Evolutionary conservation across 1,139 yeast genomes (phyloP), one percentile per base, ranked within the genome.

Genomic region (Kodamaea derodonti): DNA sequence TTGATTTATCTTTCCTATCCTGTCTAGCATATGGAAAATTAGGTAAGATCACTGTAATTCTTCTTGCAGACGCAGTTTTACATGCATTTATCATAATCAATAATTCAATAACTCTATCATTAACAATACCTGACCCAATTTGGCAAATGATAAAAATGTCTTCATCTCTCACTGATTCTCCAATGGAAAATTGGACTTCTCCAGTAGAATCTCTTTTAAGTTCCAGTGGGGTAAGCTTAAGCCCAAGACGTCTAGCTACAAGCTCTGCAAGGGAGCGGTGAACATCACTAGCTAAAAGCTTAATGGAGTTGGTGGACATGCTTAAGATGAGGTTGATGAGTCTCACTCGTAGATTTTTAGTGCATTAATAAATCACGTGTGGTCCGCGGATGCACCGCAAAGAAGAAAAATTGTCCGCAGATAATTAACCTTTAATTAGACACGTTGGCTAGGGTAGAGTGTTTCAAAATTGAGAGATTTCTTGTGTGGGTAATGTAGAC

Each of bases 21-120:
- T 92, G 98, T 62, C 98, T 80, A 16, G 97, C 97, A 56, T 92
- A 92, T 3, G 97, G 97, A 65, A 90, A 92, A 60, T 84, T 86
- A 35, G 98, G 98, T 47, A 92, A 74, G 27, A 92, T 95, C 2
- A 95, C 97, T 1, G 97, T 88, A 58, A 92, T 87, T 47, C 96
- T 75, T 56, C 97, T 77, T 3, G 97, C 97, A 39, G 95, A 82
- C 3, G 97, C 98, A 3, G 92, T 86, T 55, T 84, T 85, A 62
- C 97, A 92, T 16, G 97, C 97, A 58, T 87, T 87, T 51, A 92
- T 84, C 84, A 90, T 86, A 52, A 90, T 85, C 48, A 92, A 66
- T 34, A 90, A 67, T 58, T 92, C 98, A 66, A 92, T 68, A 30
- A 92, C 81, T 43, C 84, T 77, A 60, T 90, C 97, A 56, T 92